These are phyloP conservation scores for Umbilicus rupestris DNA, from an alignment of 164 flowering plant species.

Conservation along the genomic window DNA sequence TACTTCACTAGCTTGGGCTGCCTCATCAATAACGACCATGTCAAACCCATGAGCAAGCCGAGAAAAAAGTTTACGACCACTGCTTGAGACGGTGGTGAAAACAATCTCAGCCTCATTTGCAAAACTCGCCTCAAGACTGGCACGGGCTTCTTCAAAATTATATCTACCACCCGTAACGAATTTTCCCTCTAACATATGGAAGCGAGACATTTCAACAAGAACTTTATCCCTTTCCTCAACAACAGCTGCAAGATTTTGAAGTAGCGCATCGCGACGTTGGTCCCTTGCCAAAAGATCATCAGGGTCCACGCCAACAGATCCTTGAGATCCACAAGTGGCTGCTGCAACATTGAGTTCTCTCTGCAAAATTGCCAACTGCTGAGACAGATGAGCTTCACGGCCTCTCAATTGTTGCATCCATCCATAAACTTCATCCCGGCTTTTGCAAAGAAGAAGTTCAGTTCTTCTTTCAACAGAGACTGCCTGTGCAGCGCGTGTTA, in stretches of 20 bases:
- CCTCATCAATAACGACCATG: conserved; percentile 97
- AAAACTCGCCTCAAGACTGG: conserved; percentile 91
- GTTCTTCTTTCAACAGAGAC: conserved; percentile 98
- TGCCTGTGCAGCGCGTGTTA: conserved; percentile 94
- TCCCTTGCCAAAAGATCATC: conserved; percentile 81
- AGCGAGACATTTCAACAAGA: conserved; percentile 83
- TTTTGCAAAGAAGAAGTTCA: conserved; percentile 65
- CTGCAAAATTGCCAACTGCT: conserved; percentile 62
- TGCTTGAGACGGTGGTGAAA: conserved; percentile 92
- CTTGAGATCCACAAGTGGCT: conserved; percentile 68
- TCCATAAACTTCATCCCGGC: conserved; percentile 57
- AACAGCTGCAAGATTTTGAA: conserved; percentile 82
- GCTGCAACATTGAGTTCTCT: conserved; percentile 73
- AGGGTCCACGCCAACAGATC: conserved; percentile 96
- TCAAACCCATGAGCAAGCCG: conserved; percentile 94
- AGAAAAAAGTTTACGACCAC: conserved; percentile 88
- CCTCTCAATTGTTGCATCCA: conserved; percentile 67
- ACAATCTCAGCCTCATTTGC: conserved; percentile 98
- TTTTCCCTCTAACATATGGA: conserved; percentile 59
- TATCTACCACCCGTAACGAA: conserved; percentile 57
- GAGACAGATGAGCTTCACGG: conserved; percentile 60
- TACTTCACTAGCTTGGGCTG: conserved; percentile 97
- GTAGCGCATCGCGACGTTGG: conserved; percentile 62
- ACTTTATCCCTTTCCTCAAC: conserved; percentile 81
- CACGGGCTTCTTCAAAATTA: conserved; percentile 85